Evolutionary conservation across 352 stramenopile species (phyloP).

Genomic region (Pythium graminicola): DNA sequence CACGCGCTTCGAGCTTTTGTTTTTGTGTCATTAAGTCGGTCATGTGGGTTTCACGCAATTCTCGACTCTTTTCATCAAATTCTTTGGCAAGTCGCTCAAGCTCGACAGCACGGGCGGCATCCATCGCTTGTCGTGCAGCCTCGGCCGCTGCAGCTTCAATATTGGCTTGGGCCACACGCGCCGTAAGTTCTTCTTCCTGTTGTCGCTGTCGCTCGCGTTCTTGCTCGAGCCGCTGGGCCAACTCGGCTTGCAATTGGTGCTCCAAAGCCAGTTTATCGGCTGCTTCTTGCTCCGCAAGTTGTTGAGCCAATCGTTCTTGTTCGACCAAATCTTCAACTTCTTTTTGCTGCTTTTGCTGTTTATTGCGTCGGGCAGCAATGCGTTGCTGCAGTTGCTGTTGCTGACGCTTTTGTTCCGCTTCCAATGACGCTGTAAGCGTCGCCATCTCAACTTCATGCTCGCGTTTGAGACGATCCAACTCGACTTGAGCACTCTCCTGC

Average conservation of each 20-base stretch:
- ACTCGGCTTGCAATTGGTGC: slow-evolving; percentile 28
- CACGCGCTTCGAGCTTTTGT: slow-evolving; percentile 58
- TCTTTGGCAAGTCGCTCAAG: slow-evolving; percentile 56
- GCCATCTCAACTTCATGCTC: slow-evolving; percentile 59
- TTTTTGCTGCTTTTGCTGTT: slow-evolving; percentile 39
- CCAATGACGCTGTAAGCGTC: slow-evolving; percentile 42
- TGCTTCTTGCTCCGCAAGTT: slow-evolving; percentile 22
- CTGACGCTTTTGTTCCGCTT: slow-evolving; percentile 26
- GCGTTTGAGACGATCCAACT: slow-evolving; percentile 48
- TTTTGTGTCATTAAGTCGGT: slow-evolving; percentile 57
- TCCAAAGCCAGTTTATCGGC: slow-evolving; percentile 28
- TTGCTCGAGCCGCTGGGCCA: slow-evolving; percentile 37
- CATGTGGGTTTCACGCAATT: slow-evolving; percentile 48
- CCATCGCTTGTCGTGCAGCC: slow-evolving; percentile 33
- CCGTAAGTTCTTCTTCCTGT: slow-evolving; percentile 40
- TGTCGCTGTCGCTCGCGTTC: slow-evolving; percentile 45
- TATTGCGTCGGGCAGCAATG: slow-evolving; percentile 33
- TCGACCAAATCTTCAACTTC: slow-evolving; percentile 8
- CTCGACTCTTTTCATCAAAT: slow-evolving; percentile 54
- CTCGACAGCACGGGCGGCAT: slow-evolving; percentile 41
- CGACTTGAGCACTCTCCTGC: slow-evolving; percentile 28
- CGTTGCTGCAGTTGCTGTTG: slow-evolving; percentile 68
- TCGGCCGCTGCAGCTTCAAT: slow-evolving; percentile 35
- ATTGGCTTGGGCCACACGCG: slow-evolving; percentile 31
- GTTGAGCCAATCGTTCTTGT: slow-evolving; percentile 7